Conservation (phyloP, 2,329 filamentous ascomycete genomes). For the Emmonsiellopsis sp. region DNA sequence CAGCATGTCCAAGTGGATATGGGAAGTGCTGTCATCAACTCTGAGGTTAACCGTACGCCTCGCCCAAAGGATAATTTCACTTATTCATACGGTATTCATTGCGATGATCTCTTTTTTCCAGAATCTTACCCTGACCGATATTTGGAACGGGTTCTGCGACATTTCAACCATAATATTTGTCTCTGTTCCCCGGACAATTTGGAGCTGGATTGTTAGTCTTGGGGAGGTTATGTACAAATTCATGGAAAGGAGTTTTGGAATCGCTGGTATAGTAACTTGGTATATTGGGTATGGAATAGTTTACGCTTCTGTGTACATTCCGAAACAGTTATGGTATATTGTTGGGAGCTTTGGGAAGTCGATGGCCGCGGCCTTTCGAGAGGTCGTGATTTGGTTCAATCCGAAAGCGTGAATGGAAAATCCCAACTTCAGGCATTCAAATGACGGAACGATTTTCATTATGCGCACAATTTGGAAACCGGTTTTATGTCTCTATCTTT, state of each 20-base stretch:
- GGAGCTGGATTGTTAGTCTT: neutral
- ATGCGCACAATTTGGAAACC: neutral
- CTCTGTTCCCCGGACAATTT: neutral
- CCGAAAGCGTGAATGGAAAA: neutral
- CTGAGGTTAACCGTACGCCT: neutral
- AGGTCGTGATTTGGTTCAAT: neutral
- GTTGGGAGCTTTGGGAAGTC: neutral
- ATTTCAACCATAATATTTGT: neutral
- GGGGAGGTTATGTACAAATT: neutral
- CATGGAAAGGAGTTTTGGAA: neutral
- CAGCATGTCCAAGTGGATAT: neutral
- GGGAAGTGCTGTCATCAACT: neutral
- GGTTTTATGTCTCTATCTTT: neutral
- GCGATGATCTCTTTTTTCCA: slow-evolving; percentile 3
- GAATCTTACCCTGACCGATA: neutral
- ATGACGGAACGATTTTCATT: neutral
- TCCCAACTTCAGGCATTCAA: neutral
- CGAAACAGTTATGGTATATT: neutral
- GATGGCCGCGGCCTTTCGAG: neutral
- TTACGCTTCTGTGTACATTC: neutral
- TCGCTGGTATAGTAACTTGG: neutral
- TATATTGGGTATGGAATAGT: neutral
- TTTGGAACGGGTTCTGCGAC: slow-evolving; percentile 3
- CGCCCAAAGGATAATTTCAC: neutral
- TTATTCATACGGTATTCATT: neutral